Percentiles rank a stretch among this genome's conserved stretches.
These are phyloP conservation scores for Acarospora socialis DNA, from an alignment of 2,329 filamentous ascomycete genomes.

Conservation along the genomic window DNA sequence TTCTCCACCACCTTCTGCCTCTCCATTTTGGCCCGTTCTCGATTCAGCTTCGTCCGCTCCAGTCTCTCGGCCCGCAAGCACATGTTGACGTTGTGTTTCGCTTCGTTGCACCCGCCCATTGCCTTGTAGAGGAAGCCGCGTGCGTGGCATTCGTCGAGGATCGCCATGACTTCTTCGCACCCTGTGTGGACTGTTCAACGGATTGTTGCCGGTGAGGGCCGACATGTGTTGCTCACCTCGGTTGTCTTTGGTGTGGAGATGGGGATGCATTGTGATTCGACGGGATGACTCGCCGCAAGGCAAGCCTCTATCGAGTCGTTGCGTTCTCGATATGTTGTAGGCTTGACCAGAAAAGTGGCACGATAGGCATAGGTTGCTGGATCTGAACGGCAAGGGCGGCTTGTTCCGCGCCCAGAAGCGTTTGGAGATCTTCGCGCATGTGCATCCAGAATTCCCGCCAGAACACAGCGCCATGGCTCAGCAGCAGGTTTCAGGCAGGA, in stretches of 20 bases:
- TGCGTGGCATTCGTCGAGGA: conserved; percentile 90
- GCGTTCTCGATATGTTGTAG: too few species aligned
- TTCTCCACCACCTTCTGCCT: conserved; percentile 58
- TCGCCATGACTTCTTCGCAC: conserved; percentile 86
- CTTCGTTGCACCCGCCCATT: conserved; percentile 74
- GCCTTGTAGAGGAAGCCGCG: conserved; percentile 86
- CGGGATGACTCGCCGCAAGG: too few species aligned
- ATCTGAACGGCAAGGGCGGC: too few species aligned
- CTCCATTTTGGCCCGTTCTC: conserved; percentile 54
- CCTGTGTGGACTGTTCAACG: conserved; percentile 38
- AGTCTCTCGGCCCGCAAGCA: conserved; percentile 71
- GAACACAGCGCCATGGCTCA: too few species aligned
- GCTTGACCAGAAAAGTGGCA: too few species aligned
- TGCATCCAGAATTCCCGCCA: too few species aligned
- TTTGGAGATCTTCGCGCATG: too few species aligned
- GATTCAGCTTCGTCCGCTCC: conserved; percentile 64
- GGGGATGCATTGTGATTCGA: conserved; percentile 80
- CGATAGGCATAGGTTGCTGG: too few species aligned
- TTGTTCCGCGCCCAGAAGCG: too few species aligned
- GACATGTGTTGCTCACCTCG: conserved; percentile 44
- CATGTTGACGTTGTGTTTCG: conserved; percentile 69
- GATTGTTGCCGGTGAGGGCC: conserved; percentile 8
- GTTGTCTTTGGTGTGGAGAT: conserved; percentile 87
- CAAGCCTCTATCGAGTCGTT: too few species aligned
- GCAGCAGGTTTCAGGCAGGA: conserved; percentile 18